A percentile compares a stretch with the other conserved stretches of the same genome.
Evolutionary conservation across 2,329 filamentous ascomycete species (phyloP).

Genomic region (Trichoderma endophyticum): DNA sequence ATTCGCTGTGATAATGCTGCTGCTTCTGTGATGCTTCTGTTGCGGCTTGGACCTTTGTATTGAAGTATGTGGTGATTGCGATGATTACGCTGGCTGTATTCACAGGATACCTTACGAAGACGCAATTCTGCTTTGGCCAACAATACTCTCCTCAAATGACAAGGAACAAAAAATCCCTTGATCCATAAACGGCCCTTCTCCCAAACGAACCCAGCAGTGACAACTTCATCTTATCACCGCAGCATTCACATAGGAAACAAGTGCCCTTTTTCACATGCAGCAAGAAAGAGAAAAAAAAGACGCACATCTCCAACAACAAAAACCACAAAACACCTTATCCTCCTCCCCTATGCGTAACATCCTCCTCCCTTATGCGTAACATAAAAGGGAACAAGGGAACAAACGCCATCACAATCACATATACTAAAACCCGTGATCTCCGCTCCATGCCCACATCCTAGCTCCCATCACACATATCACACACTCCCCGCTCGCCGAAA

Average conservation of each 20-base stretch:
- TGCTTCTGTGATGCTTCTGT: neutral
- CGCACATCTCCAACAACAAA: neutral
- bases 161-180: neutral
- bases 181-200: conserved; percentile 1
- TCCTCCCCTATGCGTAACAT: neutral
- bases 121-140: neutral
- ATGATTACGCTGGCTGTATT: neutral
- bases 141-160: neutral
- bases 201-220: neutral
- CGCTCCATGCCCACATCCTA: conserved; percentile 8
- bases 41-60: neutral
- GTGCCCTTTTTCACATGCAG: neutral
- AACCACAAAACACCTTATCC: neutral
- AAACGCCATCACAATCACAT: neutral
- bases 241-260: neutral
- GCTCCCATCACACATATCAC: conserved; percentile 12
- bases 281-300: neutral
- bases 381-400: neutral
- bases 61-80: neutral
- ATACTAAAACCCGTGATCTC: conserved; percentile 16
- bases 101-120: neutral
- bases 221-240: neutral
- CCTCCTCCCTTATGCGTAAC: neutral
- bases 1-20: neutral
- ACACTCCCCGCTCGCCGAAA: neutral